These are phyloP conservation scores for Arctostaphylos glauca DNA, from an alignment of 148 eudicot species.

Conservation along the genomic window DNA sequence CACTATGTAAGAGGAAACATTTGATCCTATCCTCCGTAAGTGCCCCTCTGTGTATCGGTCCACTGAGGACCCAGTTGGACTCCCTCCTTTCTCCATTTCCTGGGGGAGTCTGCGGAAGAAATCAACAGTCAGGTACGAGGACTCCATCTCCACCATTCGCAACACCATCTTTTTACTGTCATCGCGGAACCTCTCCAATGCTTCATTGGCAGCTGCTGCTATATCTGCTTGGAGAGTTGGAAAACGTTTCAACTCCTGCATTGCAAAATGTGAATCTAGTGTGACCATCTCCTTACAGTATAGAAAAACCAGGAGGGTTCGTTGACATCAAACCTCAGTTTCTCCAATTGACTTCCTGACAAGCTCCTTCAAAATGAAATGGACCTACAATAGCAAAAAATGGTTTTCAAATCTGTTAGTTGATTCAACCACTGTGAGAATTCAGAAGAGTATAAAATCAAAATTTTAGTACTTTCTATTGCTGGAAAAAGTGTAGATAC, in stretches of 20 bases:
- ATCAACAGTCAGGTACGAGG: conserved; percentile 67
- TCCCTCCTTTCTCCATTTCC: conserved; percentile 46
- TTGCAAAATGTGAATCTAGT: not conserved
- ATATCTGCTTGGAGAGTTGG: conserved; percentile 70
- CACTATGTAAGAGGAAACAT: conserved; percentile 45
- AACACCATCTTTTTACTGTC: conserved; percentile 66
- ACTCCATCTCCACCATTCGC: conserved; percentile 79
- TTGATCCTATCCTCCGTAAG: conserved; percentile 48
- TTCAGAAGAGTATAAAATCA: not conserved
- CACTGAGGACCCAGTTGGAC: conserved; percentile 22
- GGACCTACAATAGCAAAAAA: conserved; percentile 42
- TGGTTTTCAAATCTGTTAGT: not conserved
- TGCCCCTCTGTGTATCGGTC: conserved; percentile 60
- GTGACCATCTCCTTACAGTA: not conserved
- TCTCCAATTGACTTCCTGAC: conserved; percentile 68
- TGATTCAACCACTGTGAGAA: not conserved
- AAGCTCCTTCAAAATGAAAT: conserved; percentile 64
- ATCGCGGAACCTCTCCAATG: conserved; percentile 65
- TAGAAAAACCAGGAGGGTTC: not conserved
- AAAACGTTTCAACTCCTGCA: conserved; percentile 66
- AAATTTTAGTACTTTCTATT: not conserved
- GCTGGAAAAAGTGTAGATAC: not conserved
- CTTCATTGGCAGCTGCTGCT: conserved; percentile 57
- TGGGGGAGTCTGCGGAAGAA: conserved; percentile 74
- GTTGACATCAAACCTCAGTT: conserved; percentile 49